Evolutionary conservation across 495 filamentous ascomycete genomes (phyloP).

Genomic region (Amorphotheca resinae): DNA sequence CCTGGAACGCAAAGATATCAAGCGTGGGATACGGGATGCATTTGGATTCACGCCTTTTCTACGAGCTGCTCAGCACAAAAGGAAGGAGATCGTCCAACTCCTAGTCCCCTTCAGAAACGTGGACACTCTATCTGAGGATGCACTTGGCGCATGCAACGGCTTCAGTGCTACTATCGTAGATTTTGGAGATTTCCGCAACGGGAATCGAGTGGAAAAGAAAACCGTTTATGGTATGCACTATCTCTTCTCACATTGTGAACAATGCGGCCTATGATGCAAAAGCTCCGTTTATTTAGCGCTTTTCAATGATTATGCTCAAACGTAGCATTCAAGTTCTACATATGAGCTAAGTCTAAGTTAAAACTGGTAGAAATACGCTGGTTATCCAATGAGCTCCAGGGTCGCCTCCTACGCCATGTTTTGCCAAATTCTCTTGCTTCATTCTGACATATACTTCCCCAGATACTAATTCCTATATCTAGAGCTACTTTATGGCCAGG

Average conservation of each 20-base stretch:
- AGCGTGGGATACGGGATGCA: slow-evolving; percentile 38
- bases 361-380: too few relatives aligned
- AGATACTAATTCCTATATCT: neutral
- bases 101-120: slow-evolving; percentile 44
- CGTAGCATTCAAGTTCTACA: too few relatives aligned
- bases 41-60: slow-evolving; percentile 51
- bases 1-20: slow-evolving; percentile 33
- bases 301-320: too few relatives aligned
- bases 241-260: too few relatives aligned
- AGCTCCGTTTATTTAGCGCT: too few relatives aligned
- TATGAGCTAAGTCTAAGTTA: too few relatives aligned
- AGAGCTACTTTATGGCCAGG: slow-evolving; percentile 48
- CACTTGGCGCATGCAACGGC: slow-evolving; percentile 41
- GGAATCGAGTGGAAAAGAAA: slow-evolving; percentile 41
- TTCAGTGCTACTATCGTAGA: slow-evolving; percentile 59
- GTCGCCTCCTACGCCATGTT: too few relatives aligned
- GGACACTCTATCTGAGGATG: slow-evolving; percentile 38
- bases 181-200: slow-evolving; percentile 55
- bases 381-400: too few relatives aligned
- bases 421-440: too few relatives aligned
- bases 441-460: too few relatives aligned
- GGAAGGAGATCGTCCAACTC: slow-evolving; percentile 42
- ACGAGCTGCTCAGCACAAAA: slow-evolving; percentile 45
- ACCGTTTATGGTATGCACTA: slow-evolving; percentile 38
- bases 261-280: too few relatives aligned